Percentiles rank a stretch among this genome's conserved stretches.
phyloP scores from a whole-genome alignment of 257 asterid species.

The Solanum chilense region DNA sequence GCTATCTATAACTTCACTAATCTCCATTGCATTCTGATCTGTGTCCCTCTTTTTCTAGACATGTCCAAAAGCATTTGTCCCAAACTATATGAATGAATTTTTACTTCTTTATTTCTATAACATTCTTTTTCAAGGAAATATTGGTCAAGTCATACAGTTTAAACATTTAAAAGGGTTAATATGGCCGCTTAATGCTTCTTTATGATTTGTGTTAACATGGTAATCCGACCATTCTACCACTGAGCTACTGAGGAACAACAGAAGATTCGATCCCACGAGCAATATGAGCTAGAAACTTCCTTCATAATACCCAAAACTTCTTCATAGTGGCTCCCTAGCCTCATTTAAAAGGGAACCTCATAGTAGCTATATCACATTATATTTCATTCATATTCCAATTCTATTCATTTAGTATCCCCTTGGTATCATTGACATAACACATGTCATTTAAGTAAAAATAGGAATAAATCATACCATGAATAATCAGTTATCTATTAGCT shows the following conservation, averaged over 20 bases:
- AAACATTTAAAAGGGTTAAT: background rate
- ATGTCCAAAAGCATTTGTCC: slow-evolving; percentile 13
- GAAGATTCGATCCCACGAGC: background rate
- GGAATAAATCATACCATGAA: background rate
- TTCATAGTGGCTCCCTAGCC: too few species aligned
- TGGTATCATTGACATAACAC: too few species aligned
- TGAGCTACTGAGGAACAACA: background rate
- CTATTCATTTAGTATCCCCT: too few species aligned
- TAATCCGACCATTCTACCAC: background rate
- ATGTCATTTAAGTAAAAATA: too few species aligned
- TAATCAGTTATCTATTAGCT: background rate
- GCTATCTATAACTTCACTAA: background rate
- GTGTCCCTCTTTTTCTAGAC: slow-evolving; percentile 42
- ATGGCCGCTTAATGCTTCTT: background rate
- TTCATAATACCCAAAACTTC: too few species aligned
- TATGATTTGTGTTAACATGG: background rate
- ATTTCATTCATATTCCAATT: too few species aligned
- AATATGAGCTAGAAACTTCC: too few species aligned
- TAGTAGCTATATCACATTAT: too few species aligned
- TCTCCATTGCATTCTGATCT: background rate
- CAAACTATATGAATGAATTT: slow-evolving; percentile 13
- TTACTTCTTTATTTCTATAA: background rate
- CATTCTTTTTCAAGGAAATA: background rate
- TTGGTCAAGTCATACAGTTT: background rate
- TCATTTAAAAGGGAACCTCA: too few species aligned